Conservation (phyloP, 1,284 basidiomycete genomes). For the Schizophyllum amplum region DNA sequence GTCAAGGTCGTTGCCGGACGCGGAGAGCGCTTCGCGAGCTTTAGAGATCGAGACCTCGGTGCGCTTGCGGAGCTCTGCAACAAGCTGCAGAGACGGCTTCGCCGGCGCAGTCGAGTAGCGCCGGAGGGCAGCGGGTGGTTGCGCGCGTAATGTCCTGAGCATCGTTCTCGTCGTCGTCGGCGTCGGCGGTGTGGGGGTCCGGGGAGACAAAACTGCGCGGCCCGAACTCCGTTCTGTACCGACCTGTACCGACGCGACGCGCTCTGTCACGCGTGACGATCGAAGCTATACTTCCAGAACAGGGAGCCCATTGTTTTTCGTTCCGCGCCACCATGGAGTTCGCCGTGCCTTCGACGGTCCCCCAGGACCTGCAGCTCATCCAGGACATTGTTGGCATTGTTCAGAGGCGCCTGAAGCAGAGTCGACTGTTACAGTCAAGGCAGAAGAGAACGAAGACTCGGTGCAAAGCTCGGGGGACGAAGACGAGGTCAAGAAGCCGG, state of each 20-base stretch:
- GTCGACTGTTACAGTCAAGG: constrained; percentile 11
- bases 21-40: constrained; percentile 80
- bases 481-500: constrained; percentile 54
- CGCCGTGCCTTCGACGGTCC: constrained; percentile 48
- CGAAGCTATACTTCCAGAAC: not conserved
- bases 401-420: constrained; percentile 13
- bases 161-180: not conserved
- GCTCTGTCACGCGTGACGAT: not conserved
- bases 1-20: constrained; percentile 68
- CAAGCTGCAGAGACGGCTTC: constrained; percentile 62
- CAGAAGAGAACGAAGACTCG: constrained; percentile 26
- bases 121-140: not conserved
- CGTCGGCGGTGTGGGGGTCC: too few relatives aligned
- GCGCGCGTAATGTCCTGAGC: not conserved
- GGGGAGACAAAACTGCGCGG: not conserved
- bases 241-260: not conserved
- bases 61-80: constrained; percentile 79
- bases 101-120: constrained; percentile 15
- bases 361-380: constrained; percentile 69
- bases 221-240: not conserved
- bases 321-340: constrained; percentile 32
- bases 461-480: constrained; percentile 46
- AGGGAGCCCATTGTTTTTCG: constrained; percentile 7
- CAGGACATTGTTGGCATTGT: constrained; percentile 48
- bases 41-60: constrained; percentile 80